Conservation (phyloP, 2,329 filamentous ascomycete species). For the Fusarium piperis region DNA sequence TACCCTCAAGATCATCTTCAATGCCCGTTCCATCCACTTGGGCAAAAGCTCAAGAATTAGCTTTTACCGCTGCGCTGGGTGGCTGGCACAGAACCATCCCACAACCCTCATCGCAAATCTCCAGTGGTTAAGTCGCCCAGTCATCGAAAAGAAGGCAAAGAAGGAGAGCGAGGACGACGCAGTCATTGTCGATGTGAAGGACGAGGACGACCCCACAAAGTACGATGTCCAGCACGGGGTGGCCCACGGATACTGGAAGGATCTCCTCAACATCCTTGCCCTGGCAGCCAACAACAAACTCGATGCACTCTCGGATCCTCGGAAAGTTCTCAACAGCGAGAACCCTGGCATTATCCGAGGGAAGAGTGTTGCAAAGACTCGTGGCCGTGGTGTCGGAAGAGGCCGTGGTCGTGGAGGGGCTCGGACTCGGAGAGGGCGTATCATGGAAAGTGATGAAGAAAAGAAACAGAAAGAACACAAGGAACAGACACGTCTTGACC, state of each 20-base stretch:
- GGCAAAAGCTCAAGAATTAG: conserved; percentile 60
- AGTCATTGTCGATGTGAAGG: conserved; percentile 44
- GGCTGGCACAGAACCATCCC: conserved; percentile 65
- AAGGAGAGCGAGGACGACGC: conserved; percentile 50
- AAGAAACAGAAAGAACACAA: neutral
- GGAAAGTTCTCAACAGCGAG: conserved; percentile 53
- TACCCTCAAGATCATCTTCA: conserved; percentile 69
- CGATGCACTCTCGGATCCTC: conserved; percentile 51
- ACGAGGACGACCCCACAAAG: conserved; percentile 48
- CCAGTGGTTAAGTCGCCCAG: conserved; percentile 63
- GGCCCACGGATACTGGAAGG: conserved; percentile 71
- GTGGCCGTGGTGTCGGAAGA: conserved; percentile 4
- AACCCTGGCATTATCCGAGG: conserved; percentile 37
- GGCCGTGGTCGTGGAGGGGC: neutral
- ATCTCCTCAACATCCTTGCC: conserved; percentile 66
- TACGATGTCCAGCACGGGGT: conserved; percentile 59
- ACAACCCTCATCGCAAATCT: conserved; percentile 63
- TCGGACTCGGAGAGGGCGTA: neutral
- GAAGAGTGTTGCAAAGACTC: conserved; percentile 24
- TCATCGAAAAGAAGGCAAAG: conserved; percentile 64
- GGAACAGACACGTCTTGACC: neutral
- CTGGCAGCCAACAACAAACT: conserved; percentile 61
- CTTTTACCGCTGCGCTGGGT: conserved; percentile 65
- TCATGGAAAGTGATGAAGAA: neutral
- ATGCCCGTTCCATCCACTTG: conserved; percentile 68